A percentile compares a stretch with the other conserved stretches of the same genome.
Conservation (phyloP, 306 rosid genomes). For the Acacia crassicarpa region DNA sequence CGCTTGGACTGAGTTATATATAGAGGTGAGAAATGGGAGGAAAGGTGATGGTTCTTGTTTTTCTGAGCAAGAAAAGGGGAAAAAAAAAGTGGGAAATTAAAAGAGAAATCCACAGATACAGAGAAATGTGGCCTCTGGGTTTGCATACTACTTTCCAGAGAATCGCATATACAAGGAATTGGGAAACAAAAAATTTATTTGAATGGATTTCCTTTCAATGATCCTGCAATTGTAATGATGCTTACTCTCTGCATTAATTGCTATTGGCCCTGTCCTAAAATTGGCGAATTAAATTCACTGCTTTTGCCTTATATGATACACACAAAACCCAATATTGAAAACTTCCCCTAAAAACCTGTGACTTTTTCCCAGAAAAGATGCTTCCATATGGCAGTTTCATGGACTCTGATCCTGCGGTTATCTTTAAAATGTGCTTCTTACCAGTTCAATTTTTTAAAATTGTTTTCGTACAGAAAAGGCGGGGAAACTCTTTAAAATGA, state of each 20-base stretch:
- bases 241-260: neutral
- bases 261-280: neutral
- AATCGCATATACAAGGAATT: neutral
- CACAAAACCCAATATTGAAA: neutral
- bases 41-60: neutral
- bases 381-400: neutral
- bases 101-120: neutral
- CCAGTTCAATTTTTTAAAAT: neutral
- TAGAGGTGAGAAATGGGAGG: neutral
- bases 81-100: neutral
- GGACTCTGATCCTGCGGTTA: neutral
- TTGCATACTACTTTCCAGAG: neutral
- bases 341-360: neutral
- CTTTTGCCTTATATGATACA: neutral
- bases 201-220: constrained; percentile 11
- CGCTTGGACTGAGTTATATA: neutral
- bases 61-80: neutral
- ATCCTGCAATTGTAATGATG: neutral
- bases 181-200: neutral
- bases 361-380: neutral
- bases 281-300: neutral
- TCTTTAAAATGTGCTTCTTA: neutral
- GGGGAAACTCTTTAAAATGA: neutral
- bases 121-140: neutral
- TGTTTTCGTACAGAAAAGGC: neutral